Evolutionary conservation across 768 basidiomycete species (phyloP).

Genomic region (Trametes elegans): DNA sequence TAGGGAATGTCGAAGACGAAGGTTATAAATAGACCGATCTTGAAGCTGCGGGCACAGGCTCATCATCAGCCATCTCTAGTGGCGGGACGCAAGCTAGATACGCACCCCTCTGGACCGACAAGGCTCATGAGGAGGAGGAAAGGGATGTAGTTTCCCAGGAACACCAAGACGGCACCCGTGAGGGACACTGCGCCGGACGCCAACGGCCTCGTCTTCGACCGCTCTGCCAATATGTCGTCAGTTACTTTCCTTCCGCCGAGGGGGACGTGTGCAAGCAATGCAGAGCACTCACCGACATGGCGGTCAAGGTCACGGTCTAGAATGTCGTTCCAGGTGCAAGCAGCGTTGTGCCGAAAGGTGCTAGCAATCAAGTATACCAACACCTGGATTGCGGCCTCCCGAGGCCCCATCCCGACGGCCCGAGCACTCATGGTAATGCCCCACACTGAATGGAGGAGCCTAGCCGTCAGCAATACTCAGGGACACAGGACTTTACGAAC

Average conservation of each 20-base stretch:
- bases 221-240: constrained; percentile 24
- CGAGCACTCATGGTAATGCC: constrained; percentile 23
- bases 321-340: constrained; percentile 29
- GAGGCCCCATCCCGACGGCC: constrained; percentile 8
- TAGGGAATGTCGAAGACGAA: constrained; percentile 31
- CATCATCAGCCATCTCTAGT: constrained; percentile 3
- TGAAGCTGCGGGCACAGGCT: constrained; percentile 4
- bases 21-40: constrained; percentile 18
- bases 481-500: neutral
- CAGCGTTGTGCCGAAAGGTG: constrained; percentile 22
- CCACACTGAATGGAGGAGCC: constrained; percentile 23
- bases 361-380: constrained; percentile 5
- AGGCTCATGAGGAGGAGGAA: neutral
- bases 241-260: neutral
- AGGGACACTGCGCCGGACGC: constrained; percentile 30
- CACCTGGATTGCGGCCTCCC: neutral
- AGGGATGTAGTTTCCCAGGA: constrained; percentile 18
- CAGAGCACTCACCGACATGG: constrained; percentile 33
- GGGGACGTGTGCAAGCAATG: neutral
- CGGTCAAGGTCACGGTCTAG: constrained; percentile 32
- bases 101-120: constrained; percentile 1
- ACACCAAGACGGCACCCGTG: constrained; percentile 26
- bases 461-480: neutral
- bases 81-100: neutral
- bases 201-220: constrained; percentile 32